Evolutionary conservation across 805 yeast genomes (phyloP), one percentile per base, ranked within the genome.

Genomic region (Candida mattraensis): DNA sequence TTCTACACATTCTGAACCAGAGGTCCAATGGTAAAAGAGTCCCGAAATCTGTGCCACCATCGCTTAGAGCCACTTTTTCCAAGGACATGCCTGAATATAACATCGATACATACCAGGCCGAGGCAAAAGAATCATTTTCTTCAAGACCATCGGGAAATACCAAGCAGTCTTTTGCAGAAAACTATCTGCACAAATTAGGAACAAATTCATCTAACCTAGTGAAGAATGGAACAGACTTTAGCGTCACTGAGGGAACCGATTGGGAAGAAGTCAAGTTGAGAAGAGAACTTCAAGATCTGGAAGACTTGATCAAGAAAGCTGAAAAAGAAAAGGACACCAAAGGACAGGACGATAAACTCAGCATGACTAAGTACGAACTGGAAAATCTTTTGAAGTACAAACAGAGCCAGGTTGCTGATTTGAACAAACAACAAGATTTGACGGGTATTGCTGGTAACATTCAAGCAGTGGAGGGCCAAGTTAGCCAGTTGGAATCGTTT

Each of bases 21-120:
- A 75, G 96, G 47, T 68, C 73, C 22, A 86, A 85, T 52, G 78
- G 83, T 40, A 82, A 81, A 51, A 72, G 91, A 35, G 80, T 93
- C 17, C 99, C 99, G 25, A 70, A 93, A 39, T 82, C 88, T n/a
- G 88, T 93, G n/a, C 99, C 99, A 13, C 85, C 89, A 2, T 79
- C 93, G 5, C 67, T 93, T 46, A 73, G 95, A 28, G 96, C 97
- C 11, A 86, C 96, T 0, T 91, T 89, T 60, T 84, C 86, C 25
- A 87, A 87, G 64, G 89, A 85, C 48, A 73, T 73, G 20, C 93
- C 95, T 11, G 80, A 78, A 40, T 87, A 83, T 55, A 80, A 81
- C 49, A 45, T 82, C 33, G 28, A 33, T 34, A 24, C 24, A 9
- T 37, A 37, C 27, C 42, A 37, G 27, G 29, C 19, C 26, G 42